These are phyloP conservation scores for Candida corydali DNA, from an alignment of 805 yeast genomes.

Conservation along the genomic window DNA sequence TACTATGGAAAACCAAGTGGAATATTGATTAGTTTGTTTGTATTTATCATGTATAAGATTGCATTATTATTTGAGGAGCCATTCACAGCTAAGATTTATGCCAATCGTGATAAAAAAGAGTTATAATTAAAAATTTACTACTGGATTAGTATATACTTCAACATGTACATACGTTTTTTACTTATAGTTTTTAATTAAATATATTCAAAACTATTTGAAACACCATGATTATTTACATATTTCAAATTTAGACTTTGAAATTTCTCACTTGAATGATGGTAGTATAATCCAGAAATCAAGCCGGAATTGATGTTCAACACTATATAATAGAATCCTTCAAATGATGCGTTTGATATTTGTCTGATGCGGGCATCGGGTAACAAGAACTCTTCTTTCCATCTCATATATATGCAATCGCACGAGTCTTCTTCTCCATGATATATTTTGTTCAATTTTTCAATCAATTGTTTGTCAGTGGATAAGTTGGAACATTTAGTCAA, in stretches of 20 bases:
- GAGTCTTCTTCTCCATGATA: conserved; percentile 25
- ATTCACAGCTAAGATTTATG: conserved; percentile 87
- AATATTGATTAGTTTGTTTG: conserved; percentile 63
- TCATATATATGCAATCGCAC: conserved; percentile 59
- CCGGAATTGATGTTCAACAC: conserved; percentile 75
- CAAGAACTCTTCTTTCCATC: conserved; percentile 91
- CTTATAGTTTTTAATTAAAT: too few species aligned
- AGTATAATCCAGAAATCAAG: conserved; percentile 73
- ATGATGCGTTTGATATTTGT: conserved; percentile 69
- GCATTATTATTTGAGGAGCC: conserved; percentile 94
- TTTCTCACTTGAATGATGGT: conserved; percentile 73
- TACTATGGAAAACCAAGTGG: conserved; percentile 92
- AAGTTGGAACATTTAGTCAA: conserved; percentile 48
- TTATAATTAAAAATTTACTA: not conserved
- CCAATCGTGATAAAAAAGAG: conserved; percentile 47
- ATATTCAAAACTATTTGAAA: conserved; percentile 9
- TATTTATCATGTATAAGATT: conserved; percentile 73
- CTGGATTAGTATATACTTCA: conserved; percentile 2
- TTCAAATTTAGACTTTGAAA: conserved; percentile 71
- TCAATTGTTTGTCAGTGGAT: conserved; percentile 35
- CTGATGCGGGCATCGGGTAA: conserved; percentile 73
- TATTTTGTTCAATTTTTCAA: conserved; percentile 23
- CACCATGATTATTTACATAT: conserved; percentile 48
- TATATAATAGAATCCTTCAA: conserved; percentile 88
- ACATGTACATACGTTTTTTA: conserved; percentile 2